Conservation (phyloP, 495 filamentous ascomycete species). For the Penicillium malachiteum region DNA sequence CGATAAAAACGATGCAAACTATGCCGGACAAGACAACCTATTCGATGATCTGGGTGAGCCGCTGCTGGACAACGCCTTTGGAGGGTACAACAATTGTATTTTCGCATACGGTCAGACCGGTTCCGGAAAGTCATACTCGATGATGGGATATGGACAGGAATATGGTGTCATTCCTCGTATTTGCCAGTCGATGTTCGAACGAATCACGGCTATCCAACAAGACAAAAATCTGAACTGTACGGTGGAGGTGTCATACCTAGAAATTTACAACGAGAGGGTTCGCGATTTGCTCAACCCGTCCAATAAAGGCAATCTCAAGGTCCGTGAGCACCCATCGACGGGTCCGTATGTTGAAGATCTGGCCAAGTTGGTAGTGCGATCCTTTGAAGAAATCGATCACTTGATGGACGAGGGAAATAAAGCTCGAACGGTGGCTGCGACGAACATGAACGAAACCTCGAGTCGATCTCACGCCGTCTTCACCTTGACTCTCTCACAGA, state of each 20-base stretch:
- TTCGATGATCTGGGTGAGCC: conserved; percentile 86
- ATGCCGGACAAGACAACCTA: conserved; percentile 86
- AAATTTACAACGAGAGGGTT: conserved; percentile 99
- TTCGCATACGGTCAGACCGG: conserved; percentile 99
- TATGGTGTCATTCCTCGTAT: conserved; percentile 97
- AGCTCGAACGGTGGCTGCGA: conserved; percentile 94
- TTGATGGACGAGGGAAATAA: conserved; percentile 99
- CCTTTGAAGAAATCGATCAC: conserved; percentile 92
- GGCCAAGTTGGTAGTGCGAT: conserved; percentile 95
- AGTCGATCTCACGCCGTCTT: conserved; percentile 98
- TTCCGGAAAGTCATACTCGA: conserved; percentile 97
- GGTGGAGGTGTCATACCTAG: conserved; percentile 97
- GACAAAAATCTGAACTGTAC: conserved; percentile 83
- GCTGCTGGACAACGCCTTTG: conserved; percentile 95
- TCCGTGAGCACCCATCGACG: conserved; percentile 95
- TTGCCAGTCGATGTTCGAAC: conserved; percentile 94
- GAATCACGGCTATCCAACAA: conserved; percentile 71
- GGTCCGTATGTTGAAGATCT: conserved; percentile 98
- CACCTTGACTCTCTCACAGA: conserved; percentile 92
- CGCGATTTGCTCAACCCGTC: conserved; percentile 94
- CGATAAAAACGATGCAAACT: conserved; percentile 73
- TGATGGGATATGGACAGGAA: conserved; percentile 99
- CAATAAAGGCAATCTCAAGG: conserved; percentile 94
- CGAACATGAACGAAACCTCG: conserved; percentile 99
- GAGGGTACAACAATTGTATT: conserved; percentile 99